Percentiles rank a stretch among this genome's conserved stretches.
These are phyloP conservation scores for Phalaenopsis hybrid DNA, from an alignment of 116 monocot species.

Conservation along the genomic window DNA sequence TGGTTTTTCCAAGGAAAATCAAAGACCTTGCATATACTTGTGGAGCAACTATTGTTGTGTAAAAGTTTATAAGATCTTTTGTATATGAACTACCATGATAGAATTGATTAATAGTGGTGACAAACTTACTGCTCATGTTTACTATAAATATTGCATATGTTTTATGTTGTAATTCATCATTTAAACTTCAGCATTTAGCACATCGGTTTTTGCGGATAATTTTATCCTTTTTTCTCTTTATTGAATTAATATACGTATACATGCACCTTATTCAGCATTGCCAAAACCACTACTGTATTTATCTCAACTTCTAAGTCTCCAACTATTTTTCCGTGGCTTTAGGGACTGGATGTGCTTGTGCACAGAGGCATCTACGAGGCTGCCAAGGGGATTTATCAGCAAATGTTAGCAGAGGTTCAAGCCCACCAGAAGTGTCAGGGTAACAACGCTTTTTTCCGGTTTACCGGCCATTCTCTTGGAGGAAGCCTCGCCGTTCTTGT, in stretches of 20 bases:
- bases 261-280: background rate
- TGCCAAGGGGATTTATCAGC: conserved; percentile 82
- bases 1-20: too few relatives aligned
- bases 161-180: background rate
- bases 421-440: conserved; percentile 44
- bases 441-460: conserved; percentile 47
- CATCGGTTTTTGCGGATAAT: background rate
- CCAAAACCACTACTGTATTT: background rate
- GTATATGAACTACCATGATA: too few relatives aligned
- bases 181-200: background rate
- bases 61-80: too few relatives aligned
- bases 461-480: conserved; percentile 95
- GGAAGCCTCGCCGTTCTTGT: conserved; percentile 81
- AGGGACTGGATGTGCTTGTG: conserved; percentile 78
- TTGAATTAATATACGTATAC: background rate
- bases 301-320: too few relatives aligned
- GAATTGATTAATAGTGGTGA: background rate
- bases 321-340: background rate
- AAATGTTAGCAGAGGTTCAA: conserved; percentile 64
- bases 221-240: background rate
- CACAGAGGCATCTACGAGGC: conserved; percentile 96
- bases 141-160: too few relatives aligned
- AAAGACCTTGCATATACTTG: too few relatives aligned
- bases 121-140: background rate
- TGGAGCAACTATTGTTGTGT: too few relatives aligned